phyloP scores from a whole-genome alignment of 345 rosid species.

The Hypericum androsaemum region DNA sequence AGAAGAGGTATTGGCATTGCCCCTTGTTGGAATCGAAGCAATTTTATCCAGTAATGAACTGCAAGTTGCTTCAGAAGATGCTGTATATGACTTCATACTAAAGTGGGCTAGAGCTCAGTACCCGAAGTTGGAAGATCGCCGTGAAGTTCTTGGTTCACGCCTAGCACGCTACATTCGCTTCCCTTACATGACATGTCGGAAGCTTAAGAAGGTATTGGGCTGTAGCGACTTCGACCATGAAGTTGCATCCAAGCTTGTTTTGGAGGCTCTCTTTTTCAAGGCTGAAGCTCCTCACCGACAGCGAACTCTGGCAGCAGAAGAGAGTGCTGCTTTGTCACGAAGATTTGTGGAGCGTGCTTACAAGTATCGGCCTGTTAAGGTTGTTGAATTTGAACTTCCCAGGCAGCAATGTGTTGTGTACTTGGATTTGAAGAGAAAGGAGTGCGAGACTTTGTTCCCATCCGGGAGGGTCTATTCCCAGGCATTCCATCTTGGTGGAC shows the following conservation, averaged over 20 bases:
- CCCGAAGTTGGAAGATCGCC: slow-evolving; percentile 61
- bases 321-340: slow-evolving; percentile 47
- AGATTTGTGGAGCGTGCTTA: slow-evolving; percentile 88
- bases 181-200: slow-evolving; percentile 92
- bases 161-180: slow-evolving; percentile 85
- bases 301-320: slow-evolving; percentile 71
- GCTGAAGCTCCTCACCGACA: slow-evolving; percentile 99
- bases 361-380: slow-evolving; percentile 96
- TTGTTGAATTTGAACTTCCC: slow-evolving; percentile 92
- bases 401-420: slow-evolving; percentile 92
- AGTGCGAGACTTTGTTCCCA: slow-evolving; percentile 74
- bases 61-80: slow-evolving; percentile 96
- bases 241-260: slow-evolving; percentile 79
- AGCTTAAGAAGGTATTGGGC: slow-evolving; percentile 80
- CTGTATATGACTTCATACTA: slow-evolving; percentile 82
- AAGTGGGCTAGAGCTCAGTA: slow-evolving; percentile 84
- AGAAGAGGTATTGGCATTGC: slow-evolving; percentile 85
- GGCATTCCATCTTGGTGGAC: slow-evolving; percentile 97
- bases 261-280: slow-evolving; percentile 96
- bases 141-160: slow-evolving; percentile 68
- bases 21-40: slow-evolving; percentile 94
- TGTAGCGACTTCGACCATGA: slow-evolving; percentile 89
- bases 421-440: slow-evolving; percentile 82
- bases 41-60: slow-evolving; percentile 81
- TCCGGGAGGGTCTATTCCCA: slow-evolving; percentile 93